Evolutionary conservation across 352 stramenopile species (phyloP), one percentile per base, ranked within the genome.

Genomic region (Globisporangium heterothallicum): DNA sequence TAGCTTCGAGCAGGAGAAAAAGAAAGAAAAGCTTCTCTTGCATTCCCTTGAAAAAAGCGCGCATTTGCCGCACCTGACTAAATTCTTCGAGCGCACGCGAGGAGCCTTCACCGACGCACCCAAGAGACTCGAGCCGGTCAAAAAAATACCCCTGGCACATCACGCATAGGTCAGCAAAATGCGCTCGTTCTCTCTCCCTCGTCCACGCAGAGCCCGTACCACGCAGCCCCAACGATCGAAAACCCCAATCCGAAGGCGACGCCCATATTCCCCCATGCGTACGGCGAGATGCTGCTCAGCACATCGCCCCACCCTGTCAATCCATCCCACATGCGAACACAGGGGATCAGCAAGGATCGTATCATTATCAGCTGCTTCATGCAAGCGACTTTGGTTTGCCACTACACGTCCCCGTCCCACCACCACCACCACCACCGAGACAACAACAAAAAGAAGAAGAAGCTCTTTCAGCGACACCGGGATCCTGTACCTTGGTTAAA

Each of bases 31-130:
- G n/a, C 32, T 18, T 38, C 6, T 38, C 32, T 10, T n/a, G 6
- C 6, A 3, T 38, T 8, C 32, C 1, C 13, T 16, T 22, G 50
- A 22, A 24, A 4, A 19, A 45, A 8, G 29, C 4, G 43, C 46
- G 10, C n/a, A n/a, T n/a, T n/a, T n/a, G n/a, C n/a, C n/a, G n/a
- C 42, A 82, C 65, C 66, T 97, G 63, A 99, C 96, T 59, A 99
- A 86, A 75, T 99, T 99, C 76, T 99, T 99, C 24, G 91, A 98
- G 70, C 94, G 83, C 73, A 99, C 98, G 36, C 97, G 92, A 27
- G 97, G 97, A 24, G 97, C 92, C 78, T 99, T 99, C 41, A 99
- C 92, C 25, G 97, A 88, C 24, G 97, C 97, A 50, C 97, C 97
- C 50, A 99, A 86, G 38, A 99, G 78, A 75, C 81, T 98, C 18